Evolutionary conservation across 345 rosid genomes (phyloP).

Genomic region (Gossypium bickii): DNA sequence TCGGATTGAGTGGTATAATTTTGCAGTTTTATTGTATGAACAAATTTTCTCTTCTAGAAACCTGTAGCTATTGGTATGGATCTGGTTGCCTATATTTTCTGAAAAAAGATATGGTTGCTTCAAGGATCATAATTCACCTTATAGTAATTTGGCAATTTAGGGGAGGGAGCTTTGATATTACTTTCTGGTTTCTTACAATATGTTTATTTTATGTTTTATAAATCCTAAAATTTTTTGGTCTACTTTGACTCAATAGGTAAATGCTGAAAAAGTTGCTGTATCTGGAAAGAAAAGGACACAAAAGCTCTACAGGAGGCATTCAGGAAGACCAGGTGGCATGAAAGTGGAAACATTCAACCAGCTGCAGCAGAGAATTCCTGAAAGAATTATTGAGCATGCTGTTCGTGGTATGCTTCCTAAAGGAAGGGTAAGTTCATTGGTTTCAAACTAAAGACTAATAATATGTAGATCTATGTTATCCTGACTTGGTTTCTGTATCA

Average conservation of each 20-base stretch:
- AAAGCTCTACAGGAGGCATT: slow-evolving; percentile 94
- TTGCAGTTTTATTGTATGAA: not conserved
- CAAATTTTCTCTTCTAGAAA: not conserved
- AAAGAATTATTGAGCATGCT: slow-evolving; percentile 95
- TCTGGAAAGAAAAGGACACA: slow-evolving; percentile 93
- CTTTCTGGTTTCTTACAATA: not conserved
- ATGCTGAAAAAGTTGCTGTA: slow-evolving; percentile 94
- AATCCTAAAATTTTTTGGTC: not conserved
- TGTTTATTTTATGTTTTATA: not conserved
- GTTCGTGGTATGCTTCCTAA: slow-evolving; percentile 99
- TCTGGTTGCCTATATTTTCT: not conserved
- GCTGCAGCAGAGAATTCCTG: slow-evolving; percentile 89
- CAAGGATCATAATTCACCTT: not conserved
- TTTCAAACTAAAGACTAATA: not conserved
- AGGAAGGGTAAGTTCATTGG: slow-evolving; percentile 67
- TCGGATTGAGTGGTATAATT: not conserved
- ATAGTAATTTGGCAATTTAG: slow-evolving; percentile 4
- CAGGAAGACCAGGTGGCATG: slow-evolving; percentile 99
- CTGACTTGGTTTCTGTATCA: not conserved
- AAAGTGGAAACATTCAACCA: slow-evolving; percentile 85
- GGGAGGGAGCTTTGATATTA: not conserved
- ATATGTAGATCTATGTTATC: not conserved
- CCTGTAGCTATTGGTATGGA: not conserved
- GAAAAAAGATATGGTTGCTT: not conserved
- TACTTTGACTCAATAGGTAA: slow-evolving; percentile 43